Evolutionary conservation across 2,329 filamentous ascomycete species (phyloP).

Genomic region (Xylaria sp.): DNA sequence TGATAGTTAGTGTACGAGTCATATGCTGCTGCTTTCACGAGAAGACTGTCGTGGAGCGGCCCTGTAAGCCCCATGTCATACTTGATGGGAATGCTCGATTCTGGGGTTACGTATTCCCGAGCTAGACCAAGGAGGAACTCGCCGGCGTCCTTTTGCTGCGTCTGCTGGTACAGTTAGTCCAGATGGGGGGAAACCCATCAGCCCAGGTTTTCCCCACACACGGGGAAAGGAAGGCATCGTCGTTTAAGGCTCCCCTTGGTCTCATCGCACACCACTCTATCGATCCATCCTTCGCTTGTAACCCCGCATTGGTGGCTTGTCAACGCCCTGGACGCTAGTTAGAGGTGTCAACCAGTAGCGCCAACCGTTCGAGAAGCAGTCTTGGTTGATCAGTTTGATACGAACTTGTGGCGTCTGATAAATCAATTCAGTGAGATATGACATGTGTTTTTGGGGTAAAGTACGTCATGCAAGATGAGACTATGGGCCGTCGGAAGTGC

Average conservation of each 20-base stretch:
- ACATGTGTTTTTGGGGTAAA: slow-evolving; percentile 24
- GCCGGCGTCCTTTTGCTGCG: slow-evolving; percentile 10
- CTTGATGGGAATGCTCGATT: slow-evolving; percentile 14
- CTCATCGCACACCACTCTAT: slow-evolving; percentile 12
- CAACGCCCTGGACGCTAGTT: slow-evolving; percentile 8
- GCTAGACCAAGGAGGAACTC: slow-evolving; percentile 20
- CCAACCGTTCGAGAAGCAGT: slow-evolving; percentile 10
- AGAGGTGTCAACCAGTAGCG: slow-evolving; percentile 4
- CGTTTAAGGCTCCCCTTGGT: slow-evolving; percentile 13
- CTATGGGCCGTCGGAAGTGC: slow-evolving; percentile 4
- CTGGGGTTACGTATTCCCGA: slow-evolving; percentile 20
- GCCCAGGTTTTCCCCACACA: slow-evolving; percentile 17
- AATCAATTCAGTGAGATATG: slow-evolving; percentile 17
- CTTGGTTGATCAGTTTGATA: slow-evolving; percentile 24
- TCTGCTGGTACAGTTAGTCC: slow-evolving; percentile 17
- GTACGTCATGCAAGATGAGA: slow-evolving; percentile 19
- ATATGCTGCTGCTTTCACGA: slow-evolving; percentile 9
- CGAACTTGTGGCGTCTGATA: slow-evolving; percentile 32
- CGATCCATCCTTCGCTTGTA: slow-evolving; percentile 11
- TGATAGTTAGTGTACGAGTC: slow-evolving; percentile 16
- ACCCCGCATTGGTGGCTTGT: slow-evolving; percentile 32
- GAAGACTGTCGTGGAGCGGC: not conserved
- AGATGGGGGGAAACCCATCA: slow-evolving; percentile 26
- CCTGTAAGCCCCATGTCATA: not conserved
- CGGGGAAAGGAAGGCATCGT: not conserved